These are phyloP conservation scores for Ogataea methanolica DNA, from an alignment of 805 yeast species.

Conservation along the genomic window DNA sequence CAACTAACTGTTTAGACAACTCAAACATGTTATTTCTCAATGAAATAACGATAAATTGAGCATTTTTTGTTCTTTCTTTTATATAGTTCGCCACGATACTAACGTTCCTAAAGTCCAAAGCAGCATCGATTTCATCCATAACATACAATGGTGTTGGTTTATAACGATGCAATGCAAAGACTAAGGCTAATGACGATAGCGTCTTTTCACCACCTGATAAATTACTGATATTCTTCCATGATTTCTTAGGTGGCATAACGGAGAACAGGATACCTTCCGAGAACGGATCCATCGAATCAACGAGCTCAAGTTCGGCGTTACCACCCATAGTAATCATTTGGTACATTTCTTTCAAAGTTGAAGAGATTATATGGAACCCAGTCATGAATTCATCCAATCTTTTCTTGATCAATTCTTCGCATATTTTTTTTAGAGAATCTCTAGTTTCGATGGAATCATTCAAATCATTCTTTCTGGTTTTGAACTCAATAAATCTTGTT, in stretches of 20 bases:
- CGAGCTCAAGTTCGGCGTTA: slow-evolving; percentile 93
- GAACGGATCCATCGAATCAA: slow-evolving; percentile 95
- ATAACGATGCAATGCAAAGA: slow-evolving; percentile 91
- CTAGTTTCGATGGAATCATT: slow-evolving; percentile 63
- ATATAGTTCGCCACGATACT: slow-evolving; percentile 97
- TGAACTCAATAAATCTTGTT: slow-evolving; percentile 57
- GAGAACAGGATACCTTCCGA: slow-evolving; percentile 94
- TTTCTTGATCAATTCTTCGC: slow-evolving; percentile 67
- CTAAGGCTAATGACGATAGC: slow-evolving; percentile 87
- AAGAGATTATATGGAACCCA: slow-evolving; percentile 83
- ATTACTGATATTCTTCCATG: slow-evolving; percentile 94
- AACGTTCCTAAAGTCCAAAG: slow-evolving; percentile 93
- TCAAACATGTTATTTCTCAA: slow-evolving; percentile 97
- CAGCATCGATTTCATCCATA: slow-evolving; percentile 99
- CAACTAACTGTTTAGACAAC: slow-evolving; percentile 88
- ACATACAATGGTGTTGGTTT: slow-evolving; percentile 97
- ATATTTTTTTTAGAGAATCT: slow-evolving; percentile 54
- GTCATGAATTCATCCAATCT: slow-evolving; percentile 88
- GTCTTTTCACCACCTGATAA: slow-evolving; percentile 98
- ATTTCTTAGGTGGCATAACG: slow-evolving; percentile 98
- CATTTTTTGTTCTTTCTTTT: slow-evolving; percentile 91
- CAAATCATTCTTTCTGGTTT: slow-evolving; percentile 57
- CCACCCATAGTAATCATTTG: slow-evolving; percentile 99
- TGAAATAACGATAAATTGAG: slow-evolving; percentile 94
- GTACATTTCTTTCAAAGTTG: slow-evolving; percentile 92